Evolutionary conservation across 2,329 filamentous ascomycete species (phyloP).

Genomic region (Pseudocercospora fuligena): DNA sequence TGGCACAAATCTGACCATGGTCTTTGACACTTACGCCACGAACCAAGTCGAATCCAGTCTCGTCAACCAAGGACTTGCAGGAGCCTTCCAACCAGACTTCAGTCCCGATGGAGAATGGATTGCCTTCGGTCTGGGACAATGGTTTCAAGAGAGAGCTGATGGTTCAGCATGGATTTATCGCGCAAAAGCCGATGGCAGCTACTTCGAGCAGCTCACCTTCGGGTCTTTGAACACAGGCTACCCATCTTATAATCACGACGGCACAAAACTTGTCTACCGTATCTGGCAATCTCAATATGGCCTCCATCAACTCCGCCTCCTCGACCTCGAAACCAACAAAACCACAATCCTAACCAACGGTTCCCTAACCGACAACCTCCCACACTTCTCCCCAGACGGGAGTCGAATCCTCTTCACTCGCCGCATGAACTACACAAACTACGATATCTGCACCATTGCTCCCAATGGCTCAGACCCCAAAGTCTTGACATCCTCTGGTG

Average conservation of each 20-base stretch:
- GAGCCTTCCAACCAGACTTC: slow-evolving; percentile 24
- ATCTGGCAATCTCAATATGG: slow-evolving; percentile 20
- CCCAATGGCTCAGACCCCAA: slow-evolving; percentile 24
- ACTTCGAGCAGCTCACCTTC: slow-evolving; percentile 18
- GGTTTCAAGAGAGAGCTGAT: slow-evolving; percentile 22
- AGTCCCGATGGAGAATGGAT: slow-evolving; percentile 14
- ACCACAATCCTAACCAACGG: slow-evolving; percentile 20
- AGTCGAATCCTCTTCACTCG: slow-evolving; percentile 22
- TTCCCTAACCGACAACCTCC: slow-evolving; percentile 19
- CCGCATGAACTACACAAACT: slow-evolving; percentile 20
- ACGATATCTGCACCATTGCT: slow-evolving; percentile 22
- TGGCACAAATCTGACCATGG: slow-evolving; percentile 4
- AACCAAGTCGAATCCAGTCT: slow-evolving; percentile 13
- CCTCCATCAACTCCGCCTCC: slow-evolving; percentile 15
- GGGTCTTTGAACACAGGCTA: slow-evolving; percentile 20
- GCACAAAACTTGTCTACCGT: slow-evolving; percentile 18
- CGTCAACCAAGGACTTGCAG: slow-evolving; percentile 14
- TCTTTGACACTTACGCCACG: slow-evolving; percentile 17
- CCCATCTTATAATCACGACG: slow-evolving; percentile 18
- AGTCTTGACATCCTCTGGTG: slow-evolving; percentile 17
- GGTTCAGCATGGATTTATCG: slow-evolving; percentile 18
- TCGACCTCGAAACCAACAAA: slow-evolving; percentile 17
- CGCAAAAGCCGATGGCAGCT: slow-evolving; percentile 8
- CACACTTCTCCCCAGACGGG: slow-evolving; percentile 18
- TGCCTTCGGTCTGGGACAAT: slow-evolving; percentile 20